Conservation (phyloP, 148 eudicot species). For the Nepenthes gracilis region DNA sequence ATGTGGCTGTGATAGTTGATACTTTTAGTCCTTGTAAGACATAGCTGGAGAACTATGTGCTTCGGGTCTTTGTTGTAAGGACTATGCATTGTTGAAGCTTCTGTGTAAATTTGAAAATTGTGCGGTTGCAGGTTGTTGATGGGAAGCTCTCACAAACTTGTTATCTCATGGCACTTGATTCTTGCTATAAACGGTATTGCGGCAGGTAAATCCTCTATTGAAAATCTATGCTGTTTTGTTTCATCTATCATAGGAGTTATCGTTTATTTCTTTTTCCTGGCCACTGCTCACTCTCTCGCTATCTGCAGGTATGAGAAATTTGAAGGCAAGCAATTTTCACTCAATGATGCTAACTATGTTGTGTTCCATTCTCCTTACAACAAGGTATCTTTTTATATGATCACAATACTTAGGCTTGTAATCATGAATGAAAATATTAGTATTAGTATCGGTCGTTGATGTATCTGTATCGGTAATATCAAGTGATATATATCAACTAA, state of each 20-base stretch:
- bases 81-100: background rate
- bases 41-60: too few relatives aligned
- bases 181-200: slow-evolving; percentile 75
- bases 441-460: too few relatives aligned
- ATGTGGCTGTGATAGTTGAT: too few relatives aligned
- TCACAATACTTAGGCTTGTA: too few relatives aligned
- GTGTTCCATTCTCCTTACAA: slow-evolving; percentile 98
- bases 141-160: slow-evolving; percentile 99
- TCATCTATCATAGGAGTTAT: background rate
- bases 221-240: background rate
- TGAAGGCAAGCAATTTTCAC: slow-evolving; percentile 72
- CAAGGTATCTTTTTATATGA: slow-evolving; percentile 41
- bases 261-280: background rate
- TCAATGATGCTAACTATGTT: slow-evolving; percentile 61
- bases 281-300: slow-evolving; percentile 1
- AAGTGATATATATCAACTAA: too few relatives aligned
- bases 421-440: too few relatives aligned
- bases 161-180: slow-evolving; percentile 92
- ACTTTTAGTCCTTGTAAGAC: too few relatives aligned
- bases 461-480: too few relatives aligned
- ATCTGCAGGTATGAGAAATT: slow-evolving; percentile 67
- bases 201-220: slow-evolving; percentile 43
- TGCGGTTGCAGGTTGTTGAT: slow-evolving; percentile 67
- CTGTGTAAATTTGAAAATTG: background rate
- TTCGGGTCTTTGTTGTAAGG: too few relatives aligned